phyloP scores from a whole-genome alignment of 1,284 basidiomycete species.

The Pascua sp. region DNA sequence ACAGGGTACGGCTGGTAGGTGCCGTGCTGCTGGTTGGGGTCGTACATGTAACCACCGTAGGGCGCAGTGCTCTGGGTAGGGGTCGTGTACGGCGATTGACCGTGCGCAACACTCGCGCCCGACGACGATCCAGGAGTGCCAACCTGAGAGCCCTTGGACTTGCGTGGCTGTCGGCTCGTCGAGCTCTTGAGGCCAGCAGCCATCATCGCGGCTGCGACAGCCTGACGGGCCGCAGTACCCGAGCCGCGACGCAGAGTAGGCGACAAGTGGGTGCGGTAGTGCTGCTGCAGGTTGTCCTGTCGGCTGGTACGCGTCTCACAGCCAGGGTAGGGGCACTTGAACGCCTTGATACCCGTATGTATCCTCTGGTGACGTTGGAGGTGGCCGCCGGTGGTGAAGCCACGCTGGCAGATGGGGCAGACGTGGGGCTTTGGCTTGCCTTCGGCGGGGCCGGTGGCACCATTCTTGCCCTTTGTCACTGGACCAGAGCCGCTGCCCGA shows the following conservation, averaged over 20 bases:
- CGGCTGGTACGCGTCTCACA: constrained; percentile 46
- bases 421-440: constrained; percentile 45
- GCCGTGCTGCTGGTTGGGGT: constrained; percentile 30
- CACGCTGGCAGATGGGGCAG: constrained; percentile 42
- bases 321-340: constrained; percentile 47
- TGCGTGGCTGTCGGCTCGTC: constrained; percentile 37
- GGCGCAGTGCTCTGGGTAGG: constrained; percentile 35
- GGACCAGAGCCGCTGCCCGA: neutral
- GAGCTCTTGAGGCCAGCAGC: constrained; percentile 45
- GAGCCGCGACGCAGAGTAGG: constrained; percentile 44
- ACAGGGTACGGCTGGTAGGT: constrained; percentile 32
- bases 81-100: constrained; percentile 42
- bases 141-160: constrained; percentile 39
- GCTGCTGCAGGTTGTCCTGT: constrained; percentile 48
- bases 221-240: constrained; percentile 42
- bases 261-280: constrained; percentile 47
- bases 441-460: constrained; percentile 45
- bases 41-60: constrained; percentile 45
- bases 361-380: constrained; percentile 47
- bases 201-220: constrained; percentile 46
- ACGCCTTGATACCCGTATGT: constrained; percentile 48
- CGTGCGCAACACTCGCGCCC: constrained; percentile 26
- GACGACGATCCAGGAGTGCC: constrained; percentile 43
- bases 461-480: constrained; percentile 45
- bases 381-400: constrained; percentile 47